phyloP scores from a whole-genome alignment of 306 rosid genomes.

The Canavalia ensiformis region DNA sequence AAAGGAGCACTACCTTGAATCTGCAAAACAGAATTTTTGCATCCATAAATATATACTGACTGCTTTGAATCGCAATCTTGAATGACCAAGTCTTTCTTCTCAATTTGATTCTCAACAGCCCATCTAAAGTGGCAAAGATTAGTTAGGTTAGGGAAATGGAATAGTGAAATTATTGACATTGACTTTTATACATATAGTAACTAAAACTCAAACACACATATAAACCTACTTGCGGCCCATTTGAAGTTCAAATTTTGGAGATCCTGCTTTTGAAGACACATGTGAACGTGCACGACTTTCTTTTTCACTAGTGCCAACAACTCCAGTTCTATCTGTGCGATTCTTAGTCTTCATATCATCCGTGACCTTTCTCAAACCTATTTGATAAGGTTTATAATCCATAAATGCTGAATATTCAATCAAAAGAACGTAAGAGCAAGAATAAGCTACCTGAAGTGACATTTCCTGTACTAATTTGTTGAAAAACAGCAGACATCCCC shows the following conservation, averaged over 20 bases:
- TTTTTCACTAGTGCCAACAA: slow-evolving; percentile 70
- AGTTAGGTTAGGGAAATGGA: slow-evolving; percentile 33
- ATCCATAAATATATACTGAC: slow-evolving; percentile 93
- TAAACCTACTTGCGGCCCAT: slow-evolving; percentile 96
- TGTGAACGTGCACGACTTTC: slow-evolving; percentile 62
- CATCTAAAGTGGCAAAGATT: slow-evolving; percentile 63
- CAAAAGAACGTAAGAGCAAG: slow-evolving; percentile 32
- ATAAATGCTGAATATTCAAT: slow-evolving; percentile 38
- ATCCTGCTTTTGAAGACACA: slow-evolving; percentile 74
- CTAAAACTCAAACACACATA: slow-evolving; percentile 1
- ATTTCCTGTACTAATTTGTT: slow-evolving; percentile 69
- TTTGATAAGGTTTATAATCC: slow-evolving; percentile 32
- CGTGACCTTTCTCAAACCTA: slow-evolving; percentile 93
- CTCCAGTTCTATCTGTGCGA: slow-evolving; percentile 81
- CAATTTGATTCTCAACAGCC: slow-evolving; percentile 99
- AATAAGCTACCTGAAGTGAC: slow-evolving; percentile 75
- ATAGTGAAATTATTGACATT: slow-evolving; percentile 26
- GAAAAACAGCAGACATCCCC: slow-evolving; percentile 97
- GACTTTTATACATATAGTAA: slow-evolving; percentile 34
- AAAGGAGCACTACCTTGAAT: slow-evolving; percentile 73
- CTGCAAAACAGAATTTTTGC: slow-evolving; percentile 96
- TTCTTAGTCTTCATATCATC: slow-evolving; percentile 94
- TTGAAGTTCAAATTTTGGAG: slow-evolving; percentile 96
- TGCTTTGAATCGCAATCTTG: slow-evolving; percentile 94
- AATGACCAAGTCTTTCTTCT: slow-evolving; percentile 81